A percentile compares a stretch with the other conserved stretches of the same genome.
phyloP scores from a whole-genome alignment of 225 moss, liverwort and hornwort genomes.

The Bryoerythrophyllum caledonicum region DNA sequence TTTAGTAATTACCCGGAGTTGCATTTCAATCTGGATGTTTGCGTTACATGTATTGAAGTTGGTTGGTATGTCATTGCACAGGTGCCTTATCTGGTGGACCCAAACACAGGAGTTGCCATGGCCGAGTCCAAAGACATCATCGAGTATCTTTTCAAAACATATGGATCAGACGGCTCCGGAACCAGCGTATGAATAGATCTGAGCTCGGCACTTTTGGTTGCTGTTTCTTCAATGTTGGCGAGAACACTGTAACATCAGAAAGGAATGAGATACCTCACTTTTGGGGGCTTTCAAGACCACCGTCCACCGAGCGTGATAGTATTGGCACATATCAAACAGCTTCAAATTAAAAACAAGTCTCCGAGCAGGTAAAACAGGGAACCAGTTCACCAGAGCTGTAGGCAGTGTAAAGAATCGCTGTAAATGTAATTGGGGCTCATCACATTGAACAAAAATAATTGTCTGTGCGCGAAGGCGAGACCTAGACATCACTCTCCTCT shows the following conservation, averaged over 20 bases:
- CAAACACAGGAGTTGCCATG: constrained; percentile 55
- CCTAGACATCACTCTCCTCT: constrained; percentile 7
- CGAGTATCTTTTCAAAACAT: constrained; percentile 56
- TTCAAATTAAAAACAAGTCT: not conserved
- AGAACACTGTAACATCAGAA: not conserved
- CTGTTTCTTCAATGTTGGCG: not conserved
- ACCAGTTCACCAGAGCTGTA: not conserved
- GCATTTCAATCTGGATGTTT: not conserved
- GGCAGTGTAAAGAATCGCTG: constrained; percentile 1
- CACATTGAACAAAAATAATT: constrained; percentile 16
- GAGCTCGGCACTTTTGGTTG: not conserved
- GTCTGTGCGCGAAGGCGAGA: not conserved
- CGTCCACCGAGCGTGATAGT: not conserved
- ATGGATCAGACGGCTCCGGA: constrained; percentile 35
- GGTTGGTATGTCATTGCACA: constrained; percentile 18
- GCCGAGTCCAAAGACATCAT: constrained; percentile 54
- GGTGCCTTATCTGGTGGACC: constrained; percentile 63
- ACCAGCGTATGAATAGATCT: constrained; percentile 3
- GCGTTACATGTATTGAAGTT: not conserved
- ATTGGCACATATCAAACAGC: not conserved
- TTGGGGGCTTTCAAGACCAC: not conserved
- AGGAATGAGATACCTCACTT: not conserved
- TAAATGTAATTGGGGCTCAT: constrained; percentile 3
- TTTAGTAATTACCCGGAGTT: not conserved
- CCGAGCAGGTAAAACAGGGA: not conserved